Conservation (phyloP, 331 rosid species). For the Malus hybrid region DNA sequence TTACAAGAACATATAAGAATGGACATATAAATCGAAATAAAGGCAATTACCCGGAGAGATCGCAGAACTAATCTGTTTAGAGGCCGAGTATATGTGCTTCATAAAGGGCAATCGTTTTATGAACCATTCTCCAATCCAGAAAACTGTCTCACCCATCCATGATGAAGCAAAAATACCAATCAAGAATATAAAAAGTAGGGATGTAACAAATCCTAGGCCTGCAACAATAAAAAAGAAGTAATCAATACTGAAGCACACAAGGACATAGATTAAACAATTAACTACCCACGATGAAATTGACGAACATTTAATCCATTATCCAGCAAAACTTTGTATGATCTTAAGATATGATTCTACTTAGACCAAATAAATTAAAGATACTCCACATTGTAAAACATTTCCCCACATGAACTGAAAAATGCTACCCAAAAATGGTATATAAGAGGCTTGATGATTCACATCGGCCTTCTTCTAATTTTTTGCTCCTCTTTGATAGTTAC, state of each 20-base stretch:
- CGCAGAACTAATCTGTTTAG: slow-evolving; percentile 48
- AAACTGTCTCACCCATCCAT: slow-evolving; percentile 48
- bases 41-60: slow-evolving; percentile 37
- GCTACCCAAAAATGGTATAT: neutral
- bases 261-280: neutral
- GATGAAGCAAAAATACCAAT: slow-evolving; percentile 45
- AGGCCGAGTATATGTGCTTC: slow-evolving; percentile 48
- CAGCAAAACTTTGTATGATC: neutral
- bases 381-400: neutral
- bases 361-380: neutral
- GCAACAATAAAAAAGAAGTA: slow-evolving; percentile 8
- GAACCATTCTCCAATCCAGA: slow-evolving; percentile 47
- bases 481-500: neutral
- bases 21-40: neutral
- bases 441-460: neutral
- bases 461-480: neutral
- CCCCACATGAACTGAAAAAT: neutral
- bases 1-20: neutral
- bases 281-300: neutral
- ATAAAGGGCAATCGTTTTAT: slow-evolving; percentile 46
- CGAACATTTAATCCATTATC: neutral
- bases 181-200: slow-evolving; percentile 28
- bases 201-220: slow-evolving; percentile 48
- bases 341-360: neutral
- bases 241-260: neutral